phyloP scores from a whole-genome alignment of 2,329 filamentous ascomycete genomes.

The Penicillium sp. region DNA sequence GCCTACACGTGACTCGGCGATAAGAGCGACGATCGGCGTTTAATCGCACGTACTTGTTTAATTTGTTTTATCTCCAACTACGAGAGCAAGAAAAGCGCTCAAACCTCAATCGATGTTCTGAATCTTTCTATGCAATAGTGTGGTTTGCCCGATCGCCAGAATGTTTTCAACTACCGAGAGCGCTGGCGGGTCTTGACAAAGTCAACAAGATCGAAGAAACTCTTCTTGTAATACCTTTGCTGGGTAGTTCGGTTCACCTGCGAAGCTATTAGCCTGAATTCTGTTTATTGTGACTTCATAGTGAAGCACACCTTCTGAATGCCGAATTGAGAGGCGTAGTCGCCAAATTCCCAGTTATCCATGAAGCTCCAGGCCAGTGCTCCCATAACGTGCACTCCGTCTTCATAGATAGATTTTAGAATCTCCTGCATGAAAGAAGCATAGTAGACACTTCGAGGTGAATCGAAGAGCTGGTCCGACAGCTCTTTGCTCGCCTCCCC shows the following conservation, averaged over 20 bases:
- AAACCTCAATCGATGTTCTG: neutral
- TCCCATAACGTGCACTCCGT: conserved; percentile 55
- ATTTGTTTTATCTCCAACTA: neutral
- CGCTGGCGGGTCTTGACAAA: conserved; percentile 39
- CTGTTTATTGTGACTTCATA: neutral
- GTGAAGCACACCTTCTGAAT: conserved; percentile 45
- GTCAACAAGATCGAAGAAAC: conserved; percentile 58
- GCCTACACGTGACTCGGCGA: neutral
- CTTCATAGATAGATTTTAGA: conserved; percentile 56
- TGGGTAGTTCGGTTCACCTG: conserved; percentile 53
- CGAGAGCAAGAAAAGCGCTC: neutral
- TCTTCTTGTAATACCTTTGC: conserved; percentile 55
- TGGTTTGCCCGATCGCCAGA: neutral
- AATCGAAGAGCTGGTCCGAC: conserved; percentile 54
- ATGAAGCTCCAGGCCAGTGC: conserved; percentile 54
- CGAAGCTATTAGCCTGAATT: neutral
- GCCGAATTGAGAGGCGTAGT: conserved; percentile 52
- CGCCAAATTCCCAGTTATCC: conserved; percentile 59
- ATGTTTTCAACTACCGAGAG: neutral
- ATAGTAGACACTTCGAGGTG: conserved; percentile 56
- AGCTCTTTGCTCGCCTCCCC: conserved; percentile 46
- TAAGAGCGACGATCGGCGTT: neutral
- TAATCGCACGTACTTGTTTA: neutral
- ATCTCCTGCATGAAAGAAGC: conserved; percentile 54
- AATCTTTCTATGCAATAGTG: neutral